Conservation (phyloP, 192 early-diverging fungal genomes). For the Backusella morwellensis region DNA sequence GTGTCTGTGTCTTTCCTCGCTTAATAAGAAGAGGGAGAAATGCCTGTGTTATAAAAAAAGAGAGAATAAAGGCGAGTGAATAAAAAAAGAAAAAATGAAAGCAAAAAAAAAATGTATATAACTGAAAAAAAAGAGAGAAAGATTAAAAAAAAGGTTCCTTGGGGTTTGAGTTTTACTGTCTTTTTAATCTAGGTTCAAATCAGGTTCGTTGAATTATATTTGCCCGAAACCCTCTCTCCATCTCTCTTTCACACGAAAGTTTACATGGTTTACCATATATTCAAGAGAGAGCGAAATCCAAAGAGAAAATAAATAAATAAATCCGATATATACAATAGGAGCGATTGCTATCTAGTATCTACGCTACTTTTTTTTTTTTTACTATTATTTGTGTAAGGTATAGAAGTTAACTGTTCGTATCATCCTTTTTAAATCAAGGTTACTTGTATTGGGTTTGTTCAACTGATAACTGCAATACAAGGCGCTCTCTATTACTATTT, state of each 20-base stretch:
- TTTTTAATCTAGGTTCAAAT: conserved; percentile 6
- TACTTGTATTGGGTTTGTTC: background rate
- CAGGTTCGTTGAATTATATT: conserved; percentile 12
- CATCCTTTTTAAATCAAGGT: background rate
- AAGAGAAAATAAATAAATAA: background rate
- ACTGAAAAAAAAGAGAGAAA: background rate
- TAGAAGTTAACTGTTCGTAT: background rate
- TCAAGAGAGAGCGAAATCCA: background rate
- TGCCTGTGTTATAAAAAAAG: background rate
- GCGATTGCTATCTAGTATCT: background rate
- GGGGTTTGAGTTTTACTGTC: background rate
- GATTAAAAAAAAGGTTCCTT: conserved; percentile 5
- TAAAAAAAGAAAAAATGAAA: background rate
- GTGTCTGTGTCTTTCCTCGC: background rate
- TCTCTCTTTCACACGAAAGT: background rate
- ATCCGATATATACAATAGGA: background rate
- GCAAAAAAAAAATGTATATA: background rate
- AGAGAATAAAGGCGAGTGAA: background rate
- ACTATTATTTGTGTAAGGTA: background rate
- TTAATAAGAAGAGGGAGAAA: background rate
- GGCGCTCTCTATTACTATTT: background rate
- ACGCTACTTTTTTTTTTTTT: background rate
- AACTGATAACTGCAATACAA: background rate
- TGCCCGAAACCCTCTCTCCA: conserved; percentile 3
- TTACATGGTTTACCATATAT: background rate